phyloP scores from a whole-genome alignment of 768 basidiomycete genomes.

The Boletus subparvulus region DNA sequence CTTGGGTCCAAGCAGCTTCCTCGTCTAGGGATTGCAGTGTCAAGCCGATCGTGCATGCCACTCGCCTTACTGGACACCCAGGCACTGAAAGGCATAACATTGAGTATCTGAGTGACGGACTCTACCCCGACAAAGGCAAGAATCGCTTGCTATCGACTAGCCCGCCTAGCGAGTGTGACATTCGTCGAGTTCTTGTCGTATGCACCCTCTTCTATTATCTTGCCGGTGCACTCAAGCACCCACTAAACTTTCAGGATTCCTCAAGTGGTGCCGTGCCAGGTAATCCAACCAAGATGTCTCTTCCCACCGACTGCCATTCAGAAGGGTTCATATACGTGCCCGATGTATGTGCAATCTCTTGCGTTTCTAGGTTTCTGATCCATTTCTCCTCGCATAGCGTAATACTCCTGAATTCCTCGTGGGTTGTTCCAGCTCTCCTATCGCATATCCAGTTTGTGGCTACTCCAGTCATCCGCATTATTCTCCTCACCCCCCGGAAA shows the following conservation, averaged over 20 bases:
- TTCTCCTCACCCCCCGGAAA: not conserved
- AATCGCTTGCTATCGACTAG: constrained; percentile 11
- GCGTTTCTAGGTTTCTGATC: not conserved
- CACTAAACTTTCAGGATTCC: constrained; percentile 12
- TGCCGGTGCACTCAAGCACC: not conserved
- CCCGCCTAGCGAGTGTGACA: not conserved
- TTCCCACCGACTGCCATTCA: not conserved
- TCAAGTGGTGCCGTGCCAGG: not conserved
- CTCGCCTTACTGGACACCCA: not conserved
- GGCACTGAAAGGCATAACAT: not conserved
- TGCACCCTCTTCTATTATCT: not conserved
- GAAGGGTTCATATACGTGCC: constrained; percentile 31
- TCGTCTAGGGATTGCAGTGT: constrained; percentile 7
- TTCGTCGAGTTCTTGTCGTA: constrained; percentile 11
- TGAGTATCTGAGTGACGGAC: not conserved
- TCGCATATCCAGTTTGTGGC: constrained; percentile 31
- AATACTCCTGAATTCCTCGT: constrained; percentile 33
- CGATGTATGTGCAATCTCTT: constrained; percentile 15
- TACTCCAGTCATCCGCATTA: constrained; percentile 27
- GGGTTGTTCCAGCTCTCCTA: constrained; percentile 31
- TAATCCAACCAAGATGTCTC: not conserved
- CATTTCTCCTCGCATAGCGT: constrained; percentile 5
- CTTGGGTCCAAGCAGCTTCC: constrained; percentile 26
- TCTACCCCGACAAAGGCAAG: constrained; percentile 22
- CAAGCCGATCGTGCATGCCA: not conserved